A percentile compares a stretch with the other conserved stretches of the same genome.
These are phyloP conservation scores for Chimonanthus praecox DNA, from an alignment of 164 flowering plant genomes.

Conservation along the genomic window DNA sequence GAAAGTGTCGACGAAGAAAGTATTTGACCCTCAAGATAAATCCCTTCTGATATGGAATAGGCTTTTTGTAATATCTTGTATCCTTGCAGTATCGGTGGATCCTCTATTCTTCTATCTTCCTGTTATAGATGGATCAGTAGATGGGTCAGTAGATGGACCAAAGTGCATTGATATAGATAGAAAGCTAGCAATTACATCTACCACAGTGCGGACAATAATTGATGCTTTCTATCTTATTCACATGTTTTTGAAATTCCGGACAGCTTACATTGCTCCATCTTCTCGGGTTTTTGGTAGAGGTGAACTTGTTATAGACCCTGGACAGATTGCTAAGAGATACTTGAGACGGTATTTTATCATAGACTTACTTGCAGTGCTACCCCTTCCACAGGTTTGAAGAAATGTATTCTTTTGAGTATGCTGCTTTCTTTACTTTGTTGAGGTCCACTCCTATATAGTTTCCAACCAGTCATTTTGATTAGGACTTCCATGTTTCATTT, in stretches of 20 bases:
- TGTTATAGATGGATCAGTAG: constrained; percentile 34
- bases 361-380: constrained; percentile 85
- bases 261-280: constrained; percentile 96
- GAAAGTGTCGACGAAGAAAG: constrained; percentile 58
- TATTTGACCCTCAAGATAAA: constrained; percentile 94
- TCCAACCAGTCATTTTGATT: neutral
- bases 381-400: constrained; percentile 81
- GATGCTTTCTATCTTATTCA: constrained; percentile 83
- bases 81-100: constrained; percentile 83
- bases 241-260: constrained; percentile 90
- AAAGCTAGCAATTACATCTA: constrained; percentile 55
- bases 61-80: constrained; percentile 75
- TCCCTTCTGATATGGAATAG: constrained; percentile 72
- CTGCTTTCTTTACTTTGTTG: neutral
- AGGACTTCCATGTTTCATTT: neutral
- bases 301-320: constrained; percentile 91
- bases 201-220: constrained; percentile 59
- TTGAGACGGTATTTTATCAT: constrained; percentile 62
- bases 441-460: neutral
- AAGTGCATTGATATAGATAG: constrained; percentile 67
- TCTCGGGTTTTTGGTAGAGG: constrained; percentile 99
- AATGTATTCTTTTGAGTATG: neutral
- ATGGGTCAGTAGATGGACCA: constrained; percentile 7
- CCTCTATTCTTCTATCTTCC: constrained; percentile 92
- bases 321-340: constrained; percentile 81